A percentile compares a stretch with the other conserved stretches of the same genome.
These are phyloP conservation scores for Monosporascus cannonballus DNA, from an alignment of 2,329 filamentous ascomycete species.

Conservation along the genomic window DNA sequence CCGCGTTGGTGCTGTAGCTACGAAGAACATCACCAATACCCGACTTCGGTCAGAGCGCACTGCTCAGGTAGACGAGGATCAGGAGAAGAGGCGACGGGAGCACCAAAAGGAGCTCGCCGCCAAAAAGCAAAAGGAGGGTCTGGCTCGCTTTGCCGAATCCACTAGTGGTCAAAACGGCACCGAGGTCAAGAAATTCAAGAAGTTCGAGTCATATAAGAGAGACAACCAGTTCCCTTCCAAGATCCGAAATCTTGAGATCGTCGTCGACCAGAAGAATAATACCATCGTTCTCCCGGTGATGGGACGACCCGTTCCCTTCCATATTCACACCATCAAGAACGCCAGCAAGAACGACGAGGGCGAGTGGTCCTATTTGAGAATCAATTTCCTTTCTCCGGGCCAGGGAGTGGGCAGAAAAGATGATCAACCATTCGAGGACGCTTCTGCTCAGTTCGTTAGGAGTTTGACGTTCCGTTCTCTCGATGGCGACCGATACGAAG, in stretches of 20 bases:
- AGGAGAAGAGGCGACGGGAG: conserved; percentile 77
- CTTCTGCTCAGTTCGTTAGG: conserved; percentile 89
- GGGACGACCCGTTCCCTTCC: conserved; percentile 94
- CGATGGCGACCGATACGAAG: conserved; percentile 80
- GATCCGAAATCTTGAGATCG: conserved; percentile 79
- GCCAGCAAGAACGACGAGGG: conserved; percentile 96
- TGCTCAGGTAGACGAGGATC: conserved; percentile 83
- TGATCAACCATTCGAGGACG: conserved; percentile 95
- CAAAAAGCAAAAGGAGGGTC: conserved; percentile 86
- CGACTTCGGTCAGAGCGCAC: conserved; percentile 84
- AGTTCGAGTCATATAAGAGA: conserved; percentile 97
- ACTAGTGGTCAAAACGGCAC: conserved; percentile 79
- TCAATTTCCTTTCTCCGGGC: conserved; percentile 95
- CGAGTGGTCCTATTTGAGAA: conserved; percentile 86
- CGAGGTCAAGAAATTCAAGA: conserved; percentile 98
- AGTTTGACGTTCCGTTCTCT: conserved; percentile 93
- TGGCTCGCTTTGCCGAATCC: conserved; percentile 79
- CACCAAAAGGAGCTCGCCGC: conserved; percentile 84
- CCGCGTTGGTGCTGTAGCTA: conserved; percentile 78
- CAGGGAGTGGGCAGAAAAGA: conserved; percentile 97
- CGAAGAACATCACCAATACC: conserved; percentile 92
- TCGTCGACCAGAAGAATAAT: conserved; percentile 84
- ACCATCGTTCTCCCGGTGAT: conserved; percentile 94
- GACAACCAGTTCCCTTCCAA: conserved; percentile 86
- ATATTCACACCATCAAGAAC: conserved; percentile 97